Conservation (phyloP, 768 basidiomycete genomes). For the Cystobasidium onofrii region DNA sequence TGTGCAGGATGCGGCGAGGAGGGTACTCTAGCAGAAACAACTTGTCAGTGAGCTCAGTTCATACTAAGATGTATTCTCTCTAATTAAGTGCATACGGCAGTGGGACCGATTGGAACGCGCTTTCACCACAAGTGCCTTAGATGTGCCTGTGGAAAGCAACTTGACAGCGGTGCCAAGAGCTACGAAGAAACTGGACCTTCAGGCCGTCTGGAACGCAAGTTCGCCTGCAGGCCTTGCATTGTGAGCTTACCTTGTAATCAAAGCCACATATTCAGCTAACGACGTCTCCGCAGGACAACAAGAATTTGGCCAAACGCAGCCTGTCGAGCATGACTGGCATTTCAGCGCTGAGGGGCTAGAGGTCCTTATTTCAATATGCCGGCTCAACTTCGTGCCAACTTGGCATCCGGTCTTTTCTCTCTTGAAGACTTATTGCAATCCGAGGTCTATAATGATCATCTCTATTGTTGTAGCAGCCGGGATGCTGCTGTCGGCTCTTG, state of each 20-base stretch:
- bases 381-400: too few species aligned
- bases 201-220: background rate
- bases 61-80: too few species aligned
- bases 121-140: conserved; percentile 24
- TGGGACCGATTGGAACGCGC: conserved; percentile 28
- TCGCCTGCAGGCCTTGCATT: conserved; percentile 26
- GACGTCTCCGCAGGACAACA: conserved; percentile 14
- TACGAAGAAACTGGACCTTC: background rate
- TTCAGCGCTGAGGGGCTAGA: background rate
- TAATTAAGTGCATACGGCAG: too few species aligned
- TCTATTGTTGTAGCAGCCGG: too few species aligned
- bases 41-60: background rate
- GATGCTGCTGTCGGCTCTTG: too few species aligned
- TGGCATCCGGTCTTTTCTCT: too few species aligned
- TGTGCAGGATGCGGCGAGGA: conserved; percentile 18
- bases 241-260: background rate
- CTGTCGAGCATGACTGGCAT: background rate
- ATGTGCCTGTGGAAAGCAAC: conserved; percentile 20
- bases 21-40: conserved; percentile 23
- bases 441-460: too few species aligned
- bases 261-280: background rate
- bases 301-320: conserved; percentile 22
- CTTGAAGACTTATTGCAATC: too few species aligned
- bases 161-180: conserved; percentile 29
- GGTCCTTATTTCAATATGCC: too few species aligned